phyloP scores from a whole-genome alignment of 306 rosid species.

The Cyclanthera cordifolia region DNA sequence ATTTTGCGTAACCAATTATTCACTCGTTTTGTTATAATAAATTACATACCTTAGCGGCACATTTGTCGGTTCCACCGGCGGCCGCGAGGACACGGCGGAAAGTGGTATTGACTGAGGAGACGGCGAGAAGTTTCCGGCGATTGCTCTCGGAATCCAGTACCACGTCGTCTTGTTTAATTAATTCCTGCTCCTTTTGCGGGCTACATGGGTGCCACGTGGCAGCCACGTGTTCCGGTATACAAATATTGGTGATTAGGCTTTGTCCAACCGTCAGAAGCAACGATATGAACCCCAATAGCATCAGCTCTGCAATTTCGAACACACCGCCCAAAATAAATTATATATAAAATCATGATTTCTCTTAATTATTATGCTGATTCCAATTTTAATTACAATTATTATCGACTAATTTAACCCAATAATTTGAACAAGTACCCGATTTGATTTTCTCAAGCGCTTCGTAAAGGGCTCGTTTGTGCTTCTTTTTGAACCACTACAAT shows the following conservation, averaged over 20 bases:
- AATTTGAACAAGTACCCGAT: conserved; percentile 40
- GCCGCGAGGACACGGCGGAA: conserved; percentile 49
- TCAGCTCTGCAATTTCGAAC: conserved; percentile 42
- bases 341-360: too few species aligned
- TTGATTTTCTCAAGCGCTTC: conserved; percentile 68
- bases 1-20: not conserved
- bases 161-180: not conserved
- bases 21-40: too few species aligned
- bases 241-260: conserved; percentile 42
- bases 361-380: too few species aligned
- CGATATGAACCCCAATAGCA: conserved; percentile 80
- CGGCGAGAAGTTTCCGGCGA: conserved; percentile 33
- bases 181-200: not conserved
- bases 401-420: too few species aligned
- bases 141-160: not conserved
- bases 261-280: conserved; percentile 70
- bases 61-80: conserved; percentile 31
- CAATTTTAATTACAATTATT: too few species aligned
- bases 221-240: conserved; percentile 43
- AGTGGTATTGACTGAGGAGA: not conserved
- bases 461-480: conserved; percentile 50
- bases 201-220: conserved; percentile 67
- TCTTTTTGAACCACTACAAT: conserved; percentile 73
- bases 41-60: conserved; percentile 29
- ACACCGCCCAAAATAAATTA: too few species aligned